These are phyloP conservation scores for Phytophthora macrochlamydospora DNA, from an alignment of 352 stramenopile species.

Conservation along the genomic window DNA sequence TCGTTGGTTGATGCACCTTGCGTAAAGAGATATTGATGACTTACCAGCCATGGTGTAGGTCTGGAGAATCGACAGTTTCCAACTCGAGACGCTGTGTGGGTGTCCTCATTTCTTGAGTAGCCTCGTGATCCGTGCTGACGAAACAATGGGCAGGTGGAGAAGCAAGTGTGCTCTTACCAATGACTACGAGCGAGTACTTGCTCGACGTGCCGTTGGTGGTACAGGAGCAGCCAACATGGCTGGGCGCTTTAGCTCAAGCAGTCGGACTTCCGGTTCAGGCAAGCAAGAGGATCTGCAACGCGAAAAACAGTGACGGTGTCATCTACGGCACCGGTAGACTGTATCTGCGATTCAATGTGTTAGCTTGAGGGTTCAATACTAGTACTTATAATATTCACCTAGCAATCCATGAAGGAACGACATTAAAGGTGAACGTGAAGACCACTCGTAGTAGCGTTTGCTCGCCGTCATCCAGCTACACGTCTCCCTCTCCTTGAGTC, in stretches of 20 bases:
- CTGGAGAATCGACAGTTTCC: conserved; percentile 46
- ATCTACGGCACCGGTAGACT: conserved; percentile 28
- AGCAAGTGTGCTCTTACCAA: conserved; percentile 39
- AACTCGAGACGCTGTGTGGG: conserved; percentile 47
- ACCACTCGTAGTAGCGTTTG: not conserved
- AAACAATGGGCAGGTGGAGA: conserved; percentile 33
- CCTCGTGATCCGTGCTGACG: not conserved
- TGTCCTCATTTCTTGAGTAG: conserved; percentile 1
- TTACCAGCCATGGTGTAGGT: conserved; percentile 17
- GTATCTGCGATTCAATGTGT: conserved; percentile 40
- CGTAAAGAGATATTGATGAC: no score
- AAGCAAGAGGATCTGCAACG: not conserved
- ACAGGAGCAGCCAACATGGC: conserved; percentile 11
- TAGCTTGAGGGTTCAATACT: conserved; percentile 26
- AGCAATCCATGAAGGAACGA: not conserved
- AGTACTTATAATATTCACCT: no score
- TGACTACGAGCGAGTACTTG: conserved; percentile 44
- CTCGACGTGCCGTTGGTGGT: conserved; percentile 47
- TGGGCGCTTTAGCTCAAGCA: conserved; percentile 25
- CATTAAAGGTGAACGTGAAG: not conserved
- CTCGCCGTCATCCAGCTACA: no score
- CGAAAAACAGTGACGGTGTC: not conserved
- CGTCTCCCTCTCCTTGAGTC: no score
- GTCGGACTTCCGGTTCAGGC: conserved; percentile 19
- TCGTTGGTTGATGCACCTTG: not conserved